phyloP scores from a whole-genome alignment of 2,329 filamentous ascomycete species.

The Ilyonectria sp. region DNA sequence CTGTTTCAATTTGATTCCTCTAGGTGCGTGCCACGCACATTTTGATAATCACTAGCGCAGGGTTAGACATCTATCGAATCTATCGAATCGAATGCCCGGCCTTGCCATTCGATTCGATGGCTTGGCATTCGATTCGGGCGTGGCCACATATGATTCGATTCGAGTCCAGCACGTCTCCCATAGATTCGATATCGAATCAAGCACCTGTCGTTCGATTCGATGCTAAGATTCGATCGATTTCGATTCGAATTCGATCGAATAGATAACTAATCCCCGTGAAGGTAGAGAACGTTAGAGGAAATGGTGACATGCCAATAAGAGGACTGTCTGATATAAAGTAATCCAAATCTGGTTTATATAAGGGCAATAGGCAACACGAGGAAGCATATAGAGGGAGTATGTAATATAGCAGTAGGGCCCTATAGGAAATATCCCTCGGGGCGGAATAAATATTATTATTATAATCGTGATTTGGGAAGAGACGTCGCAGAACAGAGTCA shows the following conservation, averaged over 20 bases:
- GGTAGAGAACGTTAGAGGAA: conserved; percentile 17
- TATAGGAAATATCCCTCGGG: conserved; percentile 8
- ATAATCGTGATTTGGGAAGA: not conserved
- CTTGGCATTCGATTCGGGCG: not conserved
- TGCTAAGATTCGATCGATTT: not conserved
- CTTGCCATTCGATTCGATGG: no score
- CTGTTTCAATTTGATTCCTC: no score
- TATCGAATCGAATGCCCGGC: no score
- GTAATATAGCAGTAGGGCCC: conserved; percentile 7
- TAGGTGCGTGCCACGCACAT: no score
- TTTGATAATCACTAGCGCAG: no score
- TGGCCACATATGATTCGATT: no score
- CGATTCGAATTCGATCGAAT: conserved; percentile 7
- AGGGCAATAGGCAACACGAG: conserved; percentile 9
- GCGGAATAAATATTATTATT: conserved; percentile 16
- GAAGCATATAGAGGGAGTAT: conserved; percentile 7
- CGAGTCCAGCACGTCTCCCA: no score
- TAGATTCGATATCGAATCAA: conserved; percentile 6
- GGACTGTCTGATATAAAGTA: conserved; percentile 11
- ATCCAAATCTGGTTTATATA: conserved; percentile 14
- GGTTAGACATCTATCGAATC: no score
- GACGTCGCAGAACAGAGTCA: not conserved
- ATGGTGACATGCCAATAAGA: conserved; percentile 10
- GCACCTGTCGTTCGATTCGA: conserved; percentile 13
- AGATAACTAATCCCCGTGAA: conserved; percentile 16